A percentile compares a stretch with the other conserved stretches of the same genome.
phyloP scores from a whole-genome alignment of 306 rosid species.

The Vachellia collinsii region DNA sequence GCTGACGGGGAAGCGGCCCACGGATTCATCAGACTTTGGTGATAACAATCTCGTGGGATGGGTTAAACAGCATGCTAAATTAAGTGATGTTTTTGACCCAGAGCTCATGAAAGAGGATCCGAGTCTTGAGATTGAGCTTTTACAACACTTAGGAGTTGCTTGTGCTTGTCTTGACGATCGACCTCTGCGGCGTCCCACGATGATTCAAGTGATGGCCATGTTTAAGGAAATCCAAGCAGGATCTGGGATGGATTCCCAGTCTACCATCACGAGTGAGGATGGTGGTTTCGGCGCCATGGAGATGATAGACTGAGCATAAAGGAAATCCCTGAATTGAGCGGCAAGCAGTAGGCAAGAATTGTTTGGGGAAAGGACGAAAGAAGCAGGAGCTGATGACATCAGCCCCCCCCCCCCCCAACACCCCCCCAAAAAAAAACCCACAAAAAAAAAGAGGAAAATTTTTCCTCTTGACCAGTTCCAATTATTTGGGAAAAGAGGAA shows the following conservation, averaged over 20 bases:
- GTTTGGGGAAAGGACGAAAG: background rate
- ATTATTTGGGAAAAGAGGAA: background rate
- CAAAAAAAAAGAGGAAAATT: too few relatives aligned
- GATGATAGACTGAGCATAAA: slow-evolving; percentile 65
- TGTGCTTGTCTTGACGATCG: slow-evolving; percentile 70
- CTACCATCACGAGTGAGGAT: slow-evolving; percentile 52
- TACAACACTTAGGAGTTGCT: slow-evolving; percentile 64
- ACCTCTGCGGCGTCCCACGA: slow-evolving; percentile 62
- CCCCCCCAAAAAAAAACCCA: too few relatives aligned
- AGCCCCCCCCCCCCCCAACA: too few relatives aligned
- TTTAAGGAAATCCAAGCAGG: slow-evolving; percentile 79
- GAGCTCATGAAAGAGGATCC: slow-evolving; percentile 69
- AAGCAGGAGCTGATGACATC: too few relatives aligned
- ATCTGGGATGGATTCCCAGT: slow-evolving; percentile 62
- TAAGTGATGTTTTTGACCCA: slow-evolving; percentile 63
- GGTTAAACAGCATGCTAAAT: slow-evolving; percentile 70
- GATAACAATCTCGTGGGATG: slow-evolving; percentile 81
- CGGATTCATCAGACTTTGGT: slow-evolving; percentile 73
- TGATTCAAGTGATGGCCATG: slow-evolving; percentile 72
- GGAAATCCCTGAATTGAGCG: slow-evolving; percentile 60
- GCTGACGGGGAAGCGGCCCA: slow-evolving; percentile 65
- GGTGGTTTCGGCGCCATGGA: slow-evolving; percentile 49
- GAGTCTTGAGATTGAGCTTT: slow-evolving; percentile 59
- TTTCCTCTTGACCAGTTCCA: too few relatives aligned
- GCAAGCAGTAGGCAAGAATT: slow-evolving; percentile 48